These are phyloP conservation scores for Amylostereum areolatum DNA, from an alignment of 1,284 basidiomycete genomes.

Conservation along the genomic window DNA sequence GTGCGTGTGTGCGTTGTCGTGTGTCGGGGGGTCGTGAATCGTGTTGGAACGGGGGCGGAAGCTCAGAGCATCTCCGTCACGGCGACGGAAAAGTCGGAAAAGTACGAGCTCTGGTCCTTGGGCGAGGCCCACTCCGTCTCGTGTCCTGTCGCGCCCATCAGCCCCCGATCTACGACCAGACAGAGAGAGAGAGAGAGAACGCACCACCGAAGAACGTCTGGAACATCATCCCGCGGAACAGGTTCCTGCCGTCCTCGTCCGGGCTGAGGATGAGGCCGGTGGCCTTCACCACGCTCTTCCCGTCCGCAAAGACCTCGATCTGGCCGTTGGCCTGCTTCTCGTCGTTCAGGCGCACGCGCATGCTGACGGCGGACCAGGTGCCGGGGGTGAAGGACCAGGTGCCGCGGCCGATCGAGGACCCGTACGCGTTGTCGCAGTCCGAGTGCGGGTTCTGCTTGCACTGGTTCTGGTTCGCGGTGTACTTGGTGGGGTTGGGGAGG, in stretches of 20 bases:
- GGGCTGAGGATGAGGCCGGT: constrained; percentile 43
- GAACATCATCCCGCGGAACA: constrained; percentile 52
- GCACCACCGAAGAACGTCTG: constrained; percentile 66
- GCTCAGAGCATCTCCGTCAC: constrained; percentile 44
- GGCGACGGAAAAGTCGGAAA: constrained; percentile 60
- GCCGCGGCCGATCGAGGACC: constrained; percentile 70
- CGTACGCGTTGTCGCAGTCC: constrained; percentile 56
- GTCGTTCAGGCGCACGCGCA: constrained; percentile 61
- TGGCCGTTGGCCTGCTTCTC: constrained; percentile 52
- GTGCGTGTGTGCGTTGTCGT: too few relatives aligned
- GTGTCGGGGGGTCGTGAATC: too few relatives aligned
- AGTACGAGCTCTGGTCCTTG: constrained; percentile 50
- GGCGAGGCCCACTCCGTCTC: constrained; percentile 45
- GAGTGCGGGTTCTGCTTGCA: constrained; percentile 48
- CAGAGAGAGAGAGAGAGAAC: constrained; percentile 11
- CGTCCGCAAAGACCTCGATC: constrained; percentile 51
- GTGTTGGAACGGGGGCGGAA: not conserved
- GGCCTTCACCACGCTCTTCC: constrained; percentile 49
- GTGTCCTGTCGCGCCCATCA: constrained; percentile 30
- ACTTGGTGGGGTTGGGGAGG: constrained; percentile 40
- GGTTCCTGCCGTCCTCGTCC: constrained; percentile 31
- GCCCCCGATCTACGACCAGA: not conserved
- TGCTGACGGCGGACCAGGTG: constrained; percentile 55
- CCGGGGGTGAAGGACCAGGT: constrained; percentile 58
- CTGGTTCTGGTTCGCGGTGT: constrained; percentile 47